Percentiles rank a stretch among this genome's conserved stretches.
Evolutionary conservation across 2,329 filamentous ascomycete genomes (phyloP).

Genomic region (Mycogone perniciosa): DNA sequence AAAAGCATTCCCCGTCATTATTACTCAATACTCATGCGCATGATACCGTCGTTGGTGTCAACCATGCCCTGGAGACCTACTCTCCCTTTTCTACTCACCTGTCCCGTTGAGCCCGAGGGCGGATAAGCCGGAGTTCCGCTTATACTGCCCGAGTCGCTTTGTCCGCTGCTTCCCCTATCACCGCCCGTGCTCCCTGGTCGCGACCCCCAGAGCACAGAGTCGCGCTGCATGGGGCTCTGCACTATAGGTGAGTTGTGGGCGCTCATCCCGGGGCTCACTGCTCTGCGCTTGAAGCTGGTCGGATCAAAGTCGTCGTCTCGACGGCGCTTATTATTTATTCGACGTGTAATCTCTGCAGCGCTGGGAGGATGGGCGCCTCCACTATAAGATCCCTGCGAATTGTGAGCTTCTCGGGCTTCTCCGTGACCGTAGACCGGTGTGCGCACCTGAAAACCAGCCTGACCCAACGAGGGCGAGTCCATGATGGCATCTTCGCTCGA

Average conservation of each 20-base stretch:
- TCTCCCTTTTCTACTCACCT: slow-evolving; percentile 50
- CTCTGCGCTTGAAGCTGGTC: slow-evolving; percentile 79
- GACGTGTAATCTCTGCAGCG: slow-evolving; percentile 68
- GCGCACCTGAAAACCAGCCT: slow-evolving; percentile 28
- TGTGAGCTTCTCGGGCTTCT: slow-evolving; percentile 5
- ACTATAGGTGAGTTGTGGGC: slow-evolving; percentile 84
- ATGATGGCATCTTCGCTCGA: slow-evolving; percentile 66
- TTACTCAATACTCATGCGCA: slow-evolving; percentile 95
- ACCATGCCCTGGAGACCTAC: slow-evolving; percentile 88
- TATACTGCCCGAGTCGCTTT: slow-evolving; percentile 43
- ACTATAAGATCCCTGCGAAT: slow-evolving; percentile 19
- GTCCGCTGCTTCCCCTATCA: slow-evolving; percentile 45
- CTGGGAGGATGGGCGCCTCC: slow-evolving; percentile 43
- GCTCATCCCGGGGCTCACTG: slow-evolving; percentile 86
- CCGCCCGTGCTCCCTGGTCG: slow-evolving; percentile 57
- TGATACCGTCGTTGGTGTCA: slow-evolving; percentile 89
- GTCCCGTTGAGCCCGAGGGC: slow-evolving; percentile 33
- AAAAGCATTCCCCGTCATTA: neutral
- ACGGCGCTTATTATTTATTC: slow-evolving; percentile 75
- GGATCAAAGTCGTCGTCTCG: slow-evolving; percentile 89
- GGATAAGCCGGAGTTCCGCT: slow-evolving; percentile 24
- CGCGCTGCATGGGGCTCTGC: slow-evolving; percentile 74
- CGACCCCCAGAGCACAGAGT: slow-evolving; percentile 65
- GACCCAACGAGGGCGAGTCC: slow-evolving; percentile 55
- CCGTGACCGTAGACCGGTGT: slow-evolving; percentile 27